Percentiles rank a stretch among this genome's conserved stretches.
phyloP scores from a whole-genome alignment of 2,329 filamentous ascomycete genomes.

The Colletotrichum sp. region DNA sequence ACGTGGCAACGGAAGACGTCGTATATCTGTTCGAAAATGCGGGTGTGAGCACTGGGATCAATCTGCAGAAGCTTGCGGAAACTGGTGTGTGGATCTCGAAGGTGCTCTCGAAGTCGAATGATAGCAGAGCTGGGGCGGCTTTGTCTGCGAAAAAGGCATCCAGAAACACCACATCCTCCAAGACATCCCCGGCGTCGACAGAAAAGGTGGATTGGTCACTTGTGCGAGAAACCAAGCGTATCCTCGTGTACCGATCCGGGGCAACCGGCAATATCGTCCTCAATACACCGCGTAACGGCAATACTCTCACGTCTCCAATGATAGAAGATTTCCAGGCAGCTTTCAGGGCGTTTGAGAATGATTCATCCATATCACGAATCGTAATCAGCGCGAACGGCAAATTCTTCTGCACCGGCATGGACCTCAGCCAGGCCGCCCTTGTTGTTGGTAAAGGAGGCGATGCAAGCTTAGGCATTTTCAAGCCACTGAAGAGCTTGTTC shows the following conservation, averaged over 20 bases:
- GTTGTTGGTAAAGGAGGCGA: not conserved
- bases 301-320: not conserved
- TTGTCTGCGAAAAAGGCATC: not conserved
- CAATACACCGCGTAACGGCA: not conserved
- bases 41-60: not conserved
- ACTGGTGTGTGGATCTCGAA: not conserved
- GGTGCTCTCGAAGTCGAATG: not conserved
- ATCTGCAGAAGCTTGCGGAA: not conserved
- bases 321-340: not conserved
- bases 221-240: not conserved
- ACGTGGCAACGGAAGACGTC: not conserved
- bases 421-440: not conserved
- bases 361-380: not conserved
- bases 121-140: not conserved
- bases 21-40: not conserved
- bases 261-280: not conserved
- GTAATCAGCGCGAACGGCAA: not conserved
- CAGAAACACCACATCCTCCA: not conserved
- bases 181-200: not conserved
- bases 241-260: not conserved
- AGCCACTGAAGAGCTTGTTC: not conserved
- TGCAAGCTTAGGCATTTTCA: not conserved
- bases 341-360: not conserved
- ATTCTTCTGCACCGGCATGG: not conserved
- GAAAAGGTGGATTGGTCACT: not conserved